Evolutionary conservation across 2,329 filamentous ascomycete species (phyloP).

Genomic region (Ophiostoma angusticollis): DNA sequence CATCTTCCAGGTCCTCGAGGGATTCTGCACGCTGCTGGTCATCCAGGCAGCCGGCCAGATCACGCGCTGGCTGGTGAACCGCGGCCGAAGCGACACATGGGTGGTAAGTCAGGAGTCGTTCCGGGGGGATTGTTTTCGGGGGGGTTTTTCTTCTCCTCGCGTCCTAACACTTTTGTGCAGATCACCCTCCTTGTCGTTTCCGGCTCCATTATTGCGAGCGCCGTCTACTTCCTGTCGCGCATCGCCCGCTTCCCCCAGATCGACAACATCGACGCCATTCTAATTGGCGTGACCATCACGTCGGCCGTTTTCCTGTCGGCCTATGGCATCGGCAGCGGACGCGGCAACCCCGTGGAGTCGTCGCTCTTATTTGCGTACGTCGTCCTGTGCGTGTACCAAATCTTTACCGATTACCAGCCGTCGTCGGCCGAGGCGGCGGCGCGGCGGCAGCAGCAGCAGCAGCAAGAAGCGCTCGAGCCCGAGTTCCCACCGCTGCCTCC

Average conservation of each 20-base stretch:
- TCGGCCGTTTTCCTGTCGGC: slow-evolving; percentile 85
- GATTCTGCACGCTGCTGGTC: slow-evolving; percentile 90
- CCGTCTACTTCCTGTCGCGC: slow-evolving; percentile 91
- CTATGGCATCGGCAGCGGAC: slow-evolving; percentile 86
- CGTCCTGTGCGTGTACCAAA: slow-evolving; percentile 97
- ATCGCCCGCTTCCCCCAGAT: slow-evolving; percentile 90
- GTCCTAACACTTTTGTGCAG: slow-evolving; percentile 29
- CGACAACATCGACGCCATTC: slow-evolving; percentile 77
- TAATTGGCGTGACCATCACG: slow-evolving; percentile 87
- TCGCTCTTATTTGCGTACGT: slow-evolving; percentile 93
- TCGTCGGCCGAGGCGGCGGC: slow-evolving; percentile 41
- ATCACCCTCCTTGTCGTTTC: slow-evolving; percentile 80
- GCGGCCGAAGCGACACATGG: slow-evolving; percentile 89
- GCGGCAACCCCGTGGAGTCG: slow-evolving; percentile 90
- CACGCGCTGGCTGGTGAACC: slow-evolving; percentile 87
- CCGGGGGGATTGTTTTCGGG: no score
- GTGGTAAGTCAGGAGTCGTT: no score
- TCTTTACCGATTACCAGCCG: slow-evolving; percentile 95
- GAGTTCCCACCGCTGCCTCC: slow-evolving; percentile 94
- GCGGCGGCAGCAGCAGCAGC: slow-evolving; percentile 31
- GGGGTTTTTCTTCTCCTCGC: neutral
- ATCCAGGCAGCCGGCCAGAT: slow-evolving; percentile 93
- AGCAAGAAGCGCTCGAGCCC: slow-evolving; percentile 44
- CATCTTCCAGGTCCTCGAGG: slow-evolving; percentile 86
- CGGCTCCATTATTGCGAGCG: slow-evolving; percentile 82